Evolutionary conservation across 140 eudicot species (phyloP), one percentile per base, ranked within the genome.

Genomic region (Cichorium intybus): DNA sequence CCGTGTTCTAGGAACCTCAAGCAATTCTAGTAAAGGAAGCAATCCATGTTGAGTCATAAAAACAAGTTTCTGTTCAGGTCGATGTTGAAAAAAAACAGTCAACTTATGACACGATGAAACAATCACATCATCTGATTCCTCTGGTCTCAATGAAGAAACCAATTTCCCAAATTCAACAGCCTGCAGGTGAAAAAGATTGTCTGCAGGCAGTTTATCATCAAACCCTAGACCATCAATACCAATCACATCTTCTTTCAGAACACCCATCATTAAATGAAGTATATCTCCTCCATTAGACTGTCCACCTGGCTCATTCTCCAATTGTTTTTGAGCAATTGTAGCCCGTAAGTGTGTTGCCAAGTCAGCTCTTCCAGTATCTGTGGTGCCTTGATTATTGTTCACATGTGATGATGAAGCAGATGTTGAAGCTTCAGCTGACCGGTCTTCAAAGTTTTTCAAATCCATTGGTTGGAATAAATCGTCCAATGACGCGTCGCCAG

Each of bases 1-100:
- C 64, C 90, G 88, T 71, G 90, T 76, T 58, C 87, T 83, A 50
- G 96, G 99, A 80, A 78, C 77, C 75, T 88, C 97, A 41, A 88
- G 97, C 65, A 93, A 76, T 62, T 93, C 99, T 85, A 85, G 66
- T 56, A 93, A 78, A 64, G 99, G 97, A 62, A 93, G 97, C 71
- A 93, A 78, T 45, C 99, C 97, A 66, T 93, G 95, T 71, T 93
- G 97, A 46, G 93, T 88, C 79, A 93, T 82, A 74, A 93, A 93
- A 43, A 88, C 95, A 68, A 83, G 75, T 70, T 93, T 93, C 83
- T 93, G 97, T 78, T 88, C 99, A 47, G 95, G 89, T 55, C 97
- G 88, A 37, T 88, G 99, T 39, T 81, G 87, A 60, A 93, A 93
- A 72, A 93, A 93, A 58, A 81, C 60, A 29, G 80, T 84, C 71